Percentiles rank a stretch among this genome's conserved stretches.
These are phyloP conservation scores for Nectriaceae sp. DNA, from an alignment of 2,329 filamentous ascomycete genomes.

Conservation along the genomic window DNA sequence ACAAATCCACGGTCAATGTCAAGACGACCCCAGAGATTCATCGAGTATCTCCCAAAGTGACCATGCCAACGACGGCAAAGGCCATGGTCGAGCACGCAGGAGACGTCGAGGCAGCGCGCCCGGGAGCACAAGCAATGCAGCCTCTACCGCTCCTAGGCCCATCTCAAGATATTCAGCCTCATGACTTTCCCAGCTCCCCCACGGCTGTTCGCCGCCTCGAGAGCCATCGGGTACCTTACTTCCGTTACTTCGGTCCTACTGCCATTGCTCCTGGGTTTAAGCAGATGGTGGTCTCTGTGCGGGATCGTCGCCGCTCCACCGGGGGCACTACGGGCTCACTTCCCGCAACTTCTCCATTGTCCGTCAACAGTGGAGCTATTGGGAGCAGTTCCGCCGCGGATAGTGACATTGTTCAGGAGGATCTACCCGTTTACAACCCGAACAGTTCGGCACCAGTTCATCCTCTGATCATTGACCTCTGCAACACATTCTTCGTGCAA, in stretches of 20 bases:
- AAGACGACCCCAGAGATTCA: constrained; percentile 15
- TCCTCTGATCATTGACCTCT: constrained; percentile 73
- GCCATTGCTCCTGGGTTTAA: constrained; percentile 92
- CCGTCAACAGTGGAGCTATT: constrained; percentile 35
- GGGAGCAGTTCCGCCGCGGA: constrained; percentile 45
- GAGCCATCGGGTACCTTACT: constrained; percentile 77
- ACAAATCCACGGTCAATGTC: constrained; percentile 19
- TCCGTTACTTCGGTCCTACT: constrained; percentile 87
- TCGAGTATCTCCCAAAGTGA: too few species aligned
- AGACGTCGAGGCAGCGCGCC: constrained; percentile 6
- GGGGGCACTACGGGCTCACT: constrained; percentile 60
- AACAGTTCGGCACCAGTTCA: constrained; percentile 71
- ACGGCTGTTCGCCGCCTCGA: constrained; percentile 50
- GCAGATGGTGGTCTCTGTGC: constrained; percentile 83
- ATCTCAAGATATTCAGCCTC: too few species aligned
- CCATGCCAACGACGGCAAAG: background rate
- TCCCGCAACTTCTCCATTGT: constrained; percentile 53
- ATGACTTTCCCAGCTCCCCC: constrained; percentile 38
- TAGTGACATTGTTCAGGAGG: constrained; percentile 48
- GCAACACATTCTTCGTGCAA: constrained; percentile 79
- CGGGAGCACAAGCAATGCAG: constrained; percentile 9
- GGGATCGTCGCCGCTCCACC: constrained; percentile 63
- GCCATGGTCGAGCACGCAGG: too few species aligned
- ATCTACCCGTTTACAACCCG: constrained; percentile 74
- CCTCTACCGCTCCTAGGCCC: constrained; percentile 9